Base-by-base conservation (phyloP, 306 rosid species). In the Trifolium pratense region DNA sequence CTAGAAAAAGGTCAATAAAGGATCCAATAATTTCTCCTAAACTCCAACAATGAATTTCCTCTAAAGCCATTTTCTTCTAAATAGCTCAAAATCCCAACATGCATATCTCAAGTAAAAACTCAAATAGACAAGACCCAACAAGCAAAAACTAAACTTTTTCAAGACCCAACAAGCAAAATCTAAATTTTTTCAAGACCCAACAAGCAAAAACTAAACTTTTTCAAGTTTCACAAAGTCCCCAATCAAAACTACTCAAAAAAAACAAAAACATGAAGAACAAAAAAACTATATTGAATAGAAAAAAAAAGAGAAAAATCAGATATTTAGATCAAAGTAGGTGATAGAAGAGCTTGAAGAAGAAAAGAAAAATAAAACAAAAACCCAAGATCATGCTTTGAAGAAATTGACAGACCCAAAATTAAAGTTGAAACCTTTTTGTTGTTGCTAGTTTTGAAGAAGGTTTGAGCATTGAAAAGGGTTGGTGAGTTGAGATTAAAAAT, bases 1-100 rank as follows among this genome's bases (percentile, higher is more conserved):
- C 97, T 32, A 92, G 0, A 68, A 40, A 65, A 55, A 95, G 93
- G 74, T 88, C 87, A 25, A 95, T 9, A 76, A 87, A 95, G 20
- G 96, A 91, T 70, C 87, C 80, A 48, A 86, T 40, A 29, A 92
- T 78, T 66, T 83, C 92, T 63, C 84, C 86, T 10, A 92, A 71
- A 7, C 86, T 85, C 99, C 99, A 95, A n/a, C 89, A 73, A 80
- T 81, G 90, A 79, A 60, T 66, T 79, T 86, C 86, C 64, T 76
- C 78, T 42, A 68, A 65, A 78, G 74, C 83, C 97, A 91, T 91
- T 74, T 68, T 76, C 58, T 53, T 61, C 43, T 55, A 17, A 55
- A 70, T 3, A 74, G 78, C 84, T 72, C 84, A 84, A 56, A 78
- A 79, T 29, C 72, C 74, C 65, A 77, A 49, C 67, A 25, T 37